Evolutionary conservation across 129 eudicot genomes (phyloP).

Genomic region (Solidago caesia): DNA sequence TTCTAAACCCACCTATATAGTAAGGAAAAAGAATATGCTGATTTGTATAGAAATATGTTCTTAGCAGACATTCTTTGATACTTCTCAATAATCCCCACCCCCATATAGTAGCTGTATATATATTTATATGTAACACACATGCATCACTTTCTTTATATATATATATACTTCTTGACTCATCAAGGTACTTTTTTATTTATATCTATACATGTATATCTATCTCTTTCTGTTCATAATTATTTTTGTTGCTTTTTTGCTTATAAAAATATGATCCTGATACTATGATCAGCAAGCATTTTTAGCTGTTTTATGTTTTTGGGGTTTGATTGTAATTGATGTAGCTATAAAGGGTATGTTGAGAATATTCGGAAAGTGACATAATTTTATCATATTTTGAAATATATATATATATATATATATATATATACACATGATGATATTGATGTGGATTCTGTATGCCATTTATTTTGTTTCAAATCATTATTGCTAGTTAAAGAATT

Average conservation of each 20-base stretch:
- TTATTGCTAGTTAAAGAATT: neutral
- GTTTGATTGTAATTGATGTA: neutral
- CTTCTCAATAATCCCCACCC: conserved; percentile 20
- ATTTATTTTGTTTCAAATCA: conserved; percentile 7
- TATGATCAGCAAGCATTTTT: conserved; percentile 16
- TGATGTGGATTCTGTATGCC: conserved; percentile 17
- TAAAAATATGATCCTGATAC: conserved; percentile 2
- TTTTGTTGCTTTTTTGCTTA: conserved; percentile 6
- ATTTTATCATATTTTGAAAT: neutral
- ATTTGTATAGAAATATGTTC: conserved; percentile 36
- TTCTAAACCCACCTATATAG: conserved; percentile 15
- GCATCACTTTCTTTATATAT: conserved; percentile 6
- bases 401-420: too few relatives aligned
- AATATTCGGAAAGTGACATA: neutral
- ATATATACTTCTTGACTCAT: conserved; percentile 17
- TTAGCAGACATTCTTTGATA: conserved; percentile 37
- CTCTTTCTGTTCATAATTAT: conserved; percentile 27
- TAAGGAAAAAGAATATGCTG: conserved; percentile 41
- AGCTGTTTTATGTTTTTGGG: conserved; percentile 6
- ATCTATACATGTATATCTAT: conserved; percentile 13
- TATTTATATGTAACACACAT: neutral
- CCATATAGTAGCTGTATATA: neutral
- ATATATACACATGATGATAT: neutral
- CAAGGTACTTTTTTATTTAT: conserved; percentile 35
- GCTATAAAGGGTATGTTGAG: neutral